A percentile compares a stretch with the other conserved stretches of the same genome.
Conservation (phyloP, 2,329 filamentous ascomycete genomes). For the Trichoderma gracile region DNA sequence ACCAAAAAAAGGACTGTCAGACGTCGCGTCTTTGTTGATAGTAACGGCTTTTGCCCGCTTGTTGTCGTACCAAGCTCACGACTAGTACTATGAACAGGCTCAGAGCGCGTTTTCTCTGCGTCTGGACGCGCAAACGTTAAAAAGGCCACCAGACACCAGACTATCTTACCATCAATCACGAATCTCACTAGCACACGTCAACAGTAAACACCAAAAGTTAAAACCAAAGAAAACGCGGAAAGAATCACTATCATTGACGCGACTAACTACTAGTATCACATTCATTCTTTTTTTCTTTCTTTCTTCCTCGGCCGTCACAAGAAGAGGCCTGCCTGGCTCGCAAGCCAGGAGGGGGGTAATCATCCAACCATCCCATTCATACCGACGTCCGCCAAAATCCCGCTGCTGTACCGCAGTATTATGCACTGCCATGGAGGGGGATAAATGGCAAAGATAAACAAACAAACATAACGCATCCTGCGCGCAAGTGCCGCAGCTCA, state of each 20-base stretch:
- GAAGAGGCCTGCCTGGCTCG: background rate
- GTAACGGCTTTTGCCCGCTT: too few relatives aligned
- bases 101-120: too few relatives aligned
- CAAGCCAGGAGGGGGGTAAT: slow-evolving; percentile 1
- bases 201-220: background rate
- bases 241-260: slow-evolving; percentile 24
- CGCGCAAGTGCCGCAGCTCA: slow-evolving; percentile 3
- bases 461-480: slow-evolving; percentile 16
- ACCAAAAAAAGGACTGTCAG: too few relatives aligned
- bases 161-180: too few relatives aligned
- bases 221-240: background rate
- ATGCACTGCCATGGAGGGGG: slow-evolving; percentile 13
- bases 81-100: too few relatives aligned
- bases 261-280: slow-evolving; percentile 22
- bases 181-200: background rate
- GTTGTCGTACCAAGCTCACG: too few relatives aligned
- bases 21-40: too few relatives aligned
- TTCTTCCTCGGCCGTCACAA: background rate
- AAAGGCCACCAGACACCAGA: background rate
- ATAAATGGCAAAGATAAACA: slow-evolving; percentile 4
- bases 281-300: background rate
- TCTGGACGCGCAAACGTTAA: background rate
- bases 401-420: slow-evolving; percentile 8
- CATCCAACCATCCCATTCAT: slow-evolving; percentile 24
- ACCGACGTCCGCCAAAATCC: slow-evolving; percentile 18